Base-by-base conservation (phyloP, 495 filamentous ascomycete genomes). In the Penicillium tannophilum region DNA sequence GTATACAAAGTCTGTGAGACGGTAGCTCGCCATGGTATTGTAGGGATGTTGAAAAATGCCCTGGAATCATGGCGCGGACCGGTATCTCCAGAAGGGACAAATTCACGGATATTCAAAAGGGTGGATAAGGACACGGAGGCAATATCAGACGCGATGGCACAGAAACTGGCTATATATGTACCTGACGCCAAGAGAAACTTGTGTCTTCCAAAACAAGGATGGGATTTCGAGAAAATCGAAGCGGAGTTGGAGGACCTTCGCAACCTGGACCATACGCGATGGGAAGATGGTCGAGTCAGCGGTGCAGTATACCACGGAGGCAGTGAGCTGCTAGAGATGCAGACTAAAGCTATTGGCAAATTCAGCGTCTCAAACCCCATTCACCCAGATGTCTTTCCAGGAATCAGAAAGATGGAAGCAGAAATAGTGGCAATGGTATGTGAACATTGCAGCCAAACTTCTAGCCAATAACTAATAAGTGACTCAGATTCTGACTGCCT, bases 361-460 rank as follows among this genome's bases (percentile, higher is more conserved):
- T 98, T 98, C 69, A 91, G 90, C 47, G 94, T 98, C 14, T 80
- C 90, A 16, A 98, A 98, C 72, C 94, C 94, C n/a, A 90, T 98
- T 63, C 94, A 98, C 75, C 94, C 94, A 31, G 94, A 98, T 78
- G 93, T 98, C 39, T 98, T 98, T 76, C 94, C 94, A 42, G 94
- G 93, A 35, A 92, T 98, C 28, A 80, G 94, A 63, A 98, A 98
- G 79, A 98, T 98, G 94, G 94, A 98, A 76, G 93, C 94, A 31
- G 94, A 98, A 78, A 82, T 98, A 67, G 94, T 98, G 41, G 88
- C 92, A 54, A 98, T 98, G 94, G 91, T 86, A 74, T 60, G 68
- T 11, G 46, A 31, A 33, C 47, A 42, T 46, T 7, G 6, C 3
- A 33, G 44, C n/a, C 45, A 39, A 1, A 19, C 14, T 20, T 16